Evolutionary conservation across 2,329 filamentous ascomycete genomes (phyloP).

Genomic region (Dichotomopilus funicola): DNA sequence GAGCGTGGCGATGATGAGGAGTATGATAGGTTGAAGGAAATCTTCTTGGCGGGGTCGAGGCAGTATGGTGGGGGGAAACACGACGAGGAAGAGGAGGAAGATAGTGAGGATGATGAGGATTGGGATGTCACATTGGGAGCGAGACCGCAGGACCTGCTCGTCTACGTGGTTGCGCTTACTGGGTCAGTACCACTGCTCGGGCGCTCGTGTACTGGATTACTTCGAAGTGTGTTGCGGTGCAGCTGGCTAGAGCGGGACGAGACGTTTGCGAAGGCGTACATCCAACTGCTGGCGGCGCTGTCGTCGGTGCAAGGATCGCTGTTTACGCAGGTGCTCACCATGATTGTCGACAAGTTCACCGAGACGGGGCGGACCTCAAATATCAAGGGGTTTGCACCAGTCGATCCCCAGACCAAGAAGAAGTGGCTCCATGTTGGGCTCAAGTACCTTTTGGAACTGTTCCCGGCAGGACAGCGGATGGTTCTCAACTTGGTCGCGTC

Average conservation of each 20-base stretch:
- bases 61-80: constrained; percentile 25
- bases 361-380: constrained; percentile 40
- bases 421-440: constrained; percentile 69
- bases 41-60: constrained; percentile 47
- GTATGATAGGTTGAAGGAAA: constrained; percentile 55
- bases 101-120: constrained; percentile 34
- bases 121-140: constrained; percentile 18
- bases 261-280: constrained; percentile 60
- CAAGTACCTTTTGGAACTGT: constrained; percentile 68
- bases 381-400: constrained; percentile 48
- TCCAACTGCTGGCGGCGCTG: constrained; percentile 62
- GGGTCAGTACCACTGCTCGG: constrained; percentile 55
- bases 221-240: constrained; percentile 52
- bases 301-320: constrained; percentile 79
- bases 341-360: constrained; percentile 74
- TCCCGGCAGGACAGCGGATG: constrained; percentile 69
- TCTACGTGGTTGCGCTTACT: constrained; percentile 57
- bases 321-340: constrained; percentile 65
- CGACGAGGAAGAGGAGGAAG: constrained; percentile 25
- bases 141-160: constrained; percentile 50
- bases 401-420: constrained; percentile 60
- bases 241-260: constrained; percentile 61
- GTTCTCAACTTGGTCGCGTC: constrained; percentile 59
- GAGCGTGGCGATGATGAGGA: constrained; percentile 51
- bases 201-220: constrained; percentile 51